Evolutionary conservation across 768 basidiomycete genomes (phyloP).

Genomic region (Kwoniella europaea): DNA sequence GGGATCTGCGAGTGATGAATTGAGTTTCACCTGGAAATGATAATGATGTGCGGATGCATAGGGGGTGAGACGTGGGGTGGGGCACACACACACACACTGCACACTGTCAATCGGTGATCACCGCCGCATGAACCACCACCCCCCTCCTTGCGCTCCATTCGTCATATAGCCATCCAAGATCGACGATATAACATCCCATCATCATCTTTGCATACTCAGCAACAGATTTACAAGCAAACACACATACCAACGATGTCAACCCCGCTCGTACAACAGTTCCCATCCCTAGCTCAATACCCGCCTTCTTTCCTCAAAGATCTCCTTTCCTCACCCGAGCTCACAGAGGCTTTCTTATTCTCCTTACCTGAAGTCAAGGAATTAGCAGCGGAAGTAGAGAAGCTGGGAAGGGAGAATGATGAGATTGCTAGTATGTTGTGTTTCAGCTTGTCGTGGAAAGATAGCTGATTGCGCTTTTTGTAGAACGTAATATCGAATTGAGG

Average conservation of each 20-base stretch:
- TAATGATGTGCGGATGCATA: background rate
- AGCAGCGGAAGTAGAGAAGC: constrained; percentile 75
- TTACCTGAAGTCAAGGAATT: constrained; percentile 73
- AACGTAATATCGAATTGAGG: constrained; percentile 75
- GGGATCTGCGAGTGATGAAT: background rate
- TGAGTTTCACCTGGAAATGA: background rate
- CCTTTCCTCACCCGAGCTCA: constrained; percentile 77
- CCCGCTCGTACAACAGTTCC: constrained; percentile 53
- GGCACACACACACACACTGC: background rate
- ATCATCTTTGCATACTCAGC: too few relatives aligned
- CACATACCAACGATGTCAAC: constrained; percentile 47
- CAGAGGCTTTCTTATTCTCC: constrained; percentile 84
- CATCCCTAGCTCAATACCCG: constrained; percentile 48
- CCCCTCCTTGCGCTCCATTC: background rate
- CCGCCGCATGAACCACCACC: background rate
- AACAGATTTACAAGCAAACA: background rate
- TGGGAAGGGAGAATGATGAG: constrained; percentile 81
- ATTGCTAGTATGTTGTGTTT: constrained; percentile 71
- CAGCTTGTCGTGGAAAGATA: background rate
- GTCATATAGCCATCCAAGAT: too few relatives aligned
- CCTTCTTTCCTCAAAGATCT: constrained; percentile 73
- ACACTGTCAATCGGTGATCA: background rate
- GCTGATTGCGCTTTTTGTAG: constrained; percentile 59
- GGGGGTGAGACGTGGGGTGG: background rate
- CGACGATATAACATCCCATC: too few relatives aligned